Base-by-base conservation (phyloP, 352 stramenopile genomes). In the Detonula confervacea region DNA sequence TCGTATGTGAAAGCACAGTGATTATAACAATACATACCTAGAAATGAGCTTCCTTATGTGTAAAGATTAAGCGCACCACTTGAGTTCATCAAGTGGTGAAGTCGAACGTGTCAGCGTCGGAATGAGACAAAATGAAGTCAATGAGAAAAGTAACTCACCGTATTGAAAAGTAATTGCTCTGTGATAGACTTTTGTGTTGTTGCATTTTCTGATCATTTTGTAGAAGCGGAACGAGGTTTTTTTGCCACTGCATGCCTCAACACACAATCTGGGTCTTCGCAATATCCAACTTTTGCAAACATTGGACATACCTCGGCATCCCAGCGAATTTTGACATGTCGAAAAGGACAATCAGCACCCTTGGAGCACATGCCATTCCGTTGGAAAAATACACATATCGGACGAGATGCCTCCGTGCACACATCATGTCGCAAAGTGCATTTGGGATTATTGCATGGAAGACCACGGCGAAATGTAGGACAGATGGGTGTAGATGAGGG, bases 371-470 rank as follows among this genome's bases (percentile, higher is more conserved):
- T 81, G n/a, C 87, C 87, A 65, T 91, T 79, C 8, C 77, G 75
- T 44, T 90, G 82, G 64, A 92, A 92, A 73, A 88, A 92, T 2
- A 80, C 83, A 46, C 87, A 92, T 33, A 90, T 86, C 39, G 87
- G 87, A 9, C 78, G 60, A 4, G 74, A 80, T 24, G 70, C 73
- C 74, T 92, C 84, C 16, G 74, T 77, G 14, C 82, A 75, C 62
- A 91, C 73, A 67, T 92, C 87, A 62, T 92, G 87, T 42, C 87
- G 77, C 49, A 86, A 83, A 42, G 24, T 71, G 60, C 87, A 92
- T 70, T 73, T 83, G 29, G 73, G 49, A 65, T 92, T 81, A 16
- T 79, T 85, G 51, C 87, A 92, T 51, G 82, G 62, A 2, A 87
- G 64, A 30, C 87, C 87, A 57, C 68, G 42, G 2, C 78, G 49